phyloP scores from a whole-genome alignment of 176 grass and related monocot species.

The Lolium perenne region DNA sequence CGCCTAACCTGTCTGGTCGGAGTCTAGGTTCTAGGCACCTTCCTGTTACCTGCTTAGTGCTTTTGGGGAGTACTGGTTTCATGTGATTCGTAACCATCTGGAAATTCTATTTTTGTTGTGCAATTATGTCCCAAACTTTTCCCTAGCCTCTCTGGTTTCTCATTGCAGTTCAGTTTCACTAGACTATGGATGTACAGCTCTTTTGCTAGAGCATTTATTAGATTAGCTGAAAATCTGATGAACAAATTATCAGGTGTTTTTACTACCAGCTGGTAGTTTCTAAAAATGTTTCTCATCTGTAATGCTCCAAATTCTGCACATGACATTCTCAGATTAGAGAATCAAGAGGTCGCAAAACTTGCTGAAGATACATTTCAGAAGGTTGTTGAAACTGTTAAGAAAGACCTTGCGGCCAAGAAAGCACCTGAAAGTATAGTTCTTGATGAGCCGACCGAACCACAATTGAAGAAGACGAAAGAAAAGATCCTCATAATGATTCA shows the following conservation, averaged over 20 bases:
- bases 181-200: constrained; percentile 9
- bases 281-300: constrained; percentile 4
- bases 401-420: constrained; percentile 43
- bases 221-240: constrained; percentile 24
- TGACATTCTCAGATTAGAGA: constrained; percentile 64
- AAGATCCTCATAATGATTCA: constrained; percentile 82
- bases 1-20: neutral
- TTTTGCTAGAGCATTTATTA: constrained; percentile 5
- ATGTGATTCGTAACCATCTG: neutral
- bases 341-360: constrained; percentile 55
- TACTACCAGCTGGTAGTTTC: neutral
- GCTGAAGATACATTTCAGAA: constrained; percentile 55
- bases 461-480: constrained; percentile 52
- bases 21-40: neutral
- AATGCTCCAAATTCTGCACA: neutral
- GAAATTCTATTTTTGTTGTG: neutral
- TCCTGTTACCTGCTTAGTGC: neutral
- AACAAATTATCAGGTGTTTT: neutral
- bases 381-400: constrained; percentile 52
- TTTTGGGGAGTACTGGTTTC: neutral
- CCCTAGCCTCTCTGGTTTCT: neutral
- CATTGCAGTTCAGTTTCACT: constrained; percentile 13
- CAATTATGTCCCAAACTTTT: neutral
- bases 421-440: constrained; percentile 52
- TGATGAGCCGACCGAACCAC: constrained; percentile 45